Evolutionary conservation across 2,329 filamentous ascomycete genomes (phyloP), one percentile per base, ranked within the genome.

Genomic region (Penicillium psychrosexuale): DNA sequence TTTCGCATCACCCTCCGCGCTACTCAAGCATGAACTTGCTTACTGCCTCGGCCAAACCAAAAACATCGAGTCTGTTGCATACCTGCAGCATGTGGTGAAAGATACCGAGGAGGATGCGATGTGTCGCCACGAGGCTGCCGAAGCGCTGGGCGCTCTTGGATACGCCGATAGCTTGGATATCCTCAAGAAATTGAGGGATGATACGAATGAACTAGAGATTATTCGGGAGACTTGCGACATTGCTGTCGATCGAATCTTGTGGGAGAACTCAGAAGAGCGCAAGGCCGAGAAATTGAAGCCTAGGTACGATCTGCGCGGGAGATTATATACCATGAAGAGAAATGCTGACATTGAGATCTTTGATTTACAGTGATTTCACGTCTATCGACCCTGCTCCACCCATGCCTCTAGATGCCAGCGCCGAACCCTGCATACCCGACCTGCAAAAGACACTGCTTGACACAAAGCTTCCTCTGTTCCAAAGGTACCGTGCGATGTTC

Each of bases 401-500:
- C 3, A 84, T 93, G 73, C 85, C 91, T 42, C 81, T 91, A 67
- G 80, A 82, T n/a, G 76, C 81, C 55, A 72, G 75, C 56, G 30
- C 47, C 15, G 79, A 82, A 53, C 78, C 77, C 57, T 86, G 85
- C 3, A 90, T 96, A 46, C 80, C 87, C 33, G 85, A 89, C 53
- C 82, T 99, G 33, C 88, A 89, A 68, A 82, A 84, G 68, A 85
- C 83, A 24, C 80, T 99, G 51, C 85, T 97, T 74, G 87, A 97
- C 73, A 87, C 88, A 6, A 82, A 78, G 5, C 78, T 87, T 46
- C 90, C 91, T 24, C 84, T 99, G 12, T 99, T 99, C 80, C 80
- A 91, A 70, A 87, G 94, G 71, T 99, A 99, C 77, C 86, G 94
- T 68, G 93, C 94, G 72, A 99, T 99, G 94, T 99, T 99, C 71